phyloP scores from a whole-genome alignment of 2,329 filamentous ascomycete genomes.

The Chaetomiaceae sp. region DNA sequence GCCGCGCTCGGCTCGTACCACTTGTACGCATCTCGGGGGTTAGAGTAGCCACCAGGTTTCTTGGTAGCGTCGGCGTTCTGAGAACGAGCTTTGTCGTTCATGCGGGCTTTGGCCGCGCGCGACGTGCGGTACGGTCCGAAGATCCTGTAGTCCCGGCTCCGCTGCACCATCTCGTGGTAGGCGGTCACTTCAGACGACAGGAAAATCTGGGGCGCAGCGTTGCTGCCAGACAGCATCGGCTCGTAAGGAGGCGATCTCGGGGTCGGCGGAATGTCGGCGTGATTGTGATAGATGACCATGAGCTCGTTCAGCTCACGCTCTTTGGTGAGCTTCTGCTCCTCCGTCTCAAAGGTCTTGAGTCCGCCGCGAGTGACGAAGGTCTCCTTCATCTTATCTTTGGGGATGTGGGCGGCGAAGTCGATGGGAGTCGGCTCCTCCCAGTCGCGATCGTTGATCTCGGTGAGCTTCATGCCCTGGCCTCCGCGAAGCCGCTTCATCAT shows the following conservation, averaged over 20 bases:
- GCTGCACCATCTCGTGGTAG: conserved; percentile 45
- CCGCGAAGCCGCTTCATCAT: conserved; percentile 56
- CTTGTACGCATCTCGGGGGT: conserved; percentile 4
- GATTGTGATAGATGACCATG: conserved; percentile 55
- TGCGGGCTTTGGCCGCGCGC: conserved; percentile 40
- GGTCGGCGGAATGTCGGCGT: conserved; percentile 50
- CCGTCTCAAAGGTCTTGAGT: conserved; percentile 44
- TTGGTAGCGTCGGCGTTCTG: conserved; percentile 22
- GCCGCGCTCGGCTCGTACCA: conserved; percentile 13
- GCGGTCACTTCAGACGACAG: conserved; percentile 40
- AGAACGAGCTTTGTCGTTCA: conserved; percentile 30
- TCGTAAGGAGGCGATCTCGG: conserved; percentile 48
- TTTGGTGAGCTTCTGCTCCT: conserved; percentile 51
- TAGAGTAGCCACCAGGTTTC: not conserved
- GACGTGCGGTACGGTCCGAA: conserved; percentile 41
- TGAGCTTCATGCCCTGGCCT: conserved; percentile 40
- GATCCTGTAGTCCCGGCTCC: conserved; percentile 43
- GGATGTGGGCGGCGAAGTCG: conserved; percentile 42
- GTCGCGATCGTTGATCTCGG: conserved; percentile 32
- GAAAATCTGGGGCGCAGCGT: conserved; percentile 29
- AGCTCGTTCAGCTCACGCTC: conserved; percentile 55
- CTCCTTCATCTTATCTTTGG: conserved; percentile 42
- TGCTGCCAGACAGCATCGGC: conserved; percentile 20
- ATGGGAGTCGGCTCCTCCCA: conserved; percentile 46
- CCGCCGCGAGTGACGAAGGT: conserved; percentile 54